Conservation (phyloP, 148 eudicot genomes). For the Hydrangea macrophylla region DNA sequence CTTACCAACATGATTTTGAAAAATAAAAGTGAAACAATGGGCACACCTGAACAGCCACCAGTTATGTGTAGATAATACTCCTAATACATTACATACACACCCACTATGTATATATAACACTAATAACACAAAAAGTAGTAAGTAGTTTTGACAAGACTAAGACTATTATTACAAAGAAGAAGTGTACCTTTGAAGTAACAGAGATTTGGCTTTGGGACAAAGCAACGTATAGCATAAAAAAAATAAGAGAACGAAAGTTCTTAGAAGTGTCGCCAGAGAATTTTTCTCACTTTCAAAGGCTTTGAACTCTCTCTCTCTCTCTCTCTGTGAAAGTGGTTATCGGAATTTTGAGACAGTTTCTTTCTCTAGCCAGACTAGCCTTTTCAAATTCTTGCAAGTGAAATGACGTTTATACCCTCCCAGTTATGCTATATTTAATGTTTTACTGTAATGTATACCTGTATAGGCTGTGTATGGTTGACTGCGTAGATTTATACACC, state of each 20-base stretch:
- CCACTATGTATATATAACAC: neutral
- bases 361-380: too few species aligned
- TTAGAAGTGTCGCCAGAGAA: neutral
- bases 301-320: too few species aligned
- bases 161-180: neutral
- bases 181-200: slow-evolving; percentile 9
- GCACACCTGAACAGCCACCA: neutral
- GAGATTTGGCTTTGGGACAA: slow-evolving; percentile 29
- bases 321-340: too few species aligned
- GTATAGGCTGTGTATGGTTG: too few species aligned
- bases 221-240: slow-evolving; percentile 16
- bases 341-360: too few species aligned
- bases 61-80: neutral
- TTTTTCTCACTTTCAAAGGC: slow-evolving; percentile 13
- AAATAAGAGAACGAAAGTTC: slow-evolving; percentile 1
- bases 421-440: too few species aligned
- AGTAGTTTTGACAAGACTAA: neutral
- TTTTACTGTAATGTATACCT: too few species aligned
- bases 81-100: too few species aligned
- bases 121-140: neutral
- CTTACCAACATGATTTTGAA: slow-evolving; percentile 6
- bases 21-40: neutral
- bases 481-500: too few species aligned
- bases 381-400: too few species aligned
- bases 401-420: too few species aligned